These are phyloP conservation scores for Pleurotus cornucopiae DNA, from an alignment of 768 basidiomycete genomes.

Conservation along the genomic window DNA sequence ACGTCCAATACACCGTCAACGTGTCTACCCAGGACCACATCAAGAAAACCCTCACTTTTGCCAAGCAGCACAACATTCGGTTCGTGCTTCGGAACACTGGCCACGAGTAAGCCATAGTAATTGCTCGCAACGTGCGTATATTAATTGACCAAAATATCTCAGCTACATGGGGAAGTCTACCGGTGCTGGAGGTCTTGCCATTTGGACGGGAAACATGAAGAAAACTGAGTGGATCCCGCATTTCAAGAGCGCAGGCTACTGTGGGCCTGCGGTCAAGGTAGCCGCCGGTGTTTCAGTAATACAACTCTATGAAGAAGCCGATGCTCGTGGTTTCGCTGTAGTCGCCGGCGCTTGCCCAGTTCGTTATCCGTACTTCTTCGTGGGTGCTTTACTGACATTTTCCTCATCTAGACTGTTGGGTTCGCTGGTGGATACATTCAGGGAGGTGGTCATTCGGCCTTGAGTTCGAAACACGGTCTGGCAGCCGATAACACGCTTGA, in stretches of 20 bases:
- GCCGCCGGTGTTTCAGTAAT: not conserved
- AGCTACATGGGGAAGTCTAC: not conserved
- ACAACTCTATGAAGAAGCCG: not conserved
- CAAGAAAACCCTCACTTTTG: slow-evolving; percentile 11
- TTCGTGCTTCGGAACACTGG: slow-evolving; percentile 17
- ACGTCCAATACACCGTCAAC: not conserved
- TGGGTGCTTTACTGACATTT: no score
- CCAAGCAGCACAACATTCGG: slow-evolving; percentile 15
- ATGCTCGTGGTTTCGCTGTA: not conserved
- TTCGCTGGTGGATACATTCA: slow-evolving; percentile 36
- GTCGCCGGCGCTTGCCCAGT: not conserved
- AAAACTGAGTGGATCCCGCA: not conserved
- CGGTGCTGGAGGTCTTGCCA: not conserved
- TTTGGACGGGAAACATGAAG: not conserved
- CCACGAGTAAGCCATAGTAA: not conserved
- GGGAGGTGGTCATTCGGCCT: slow-evolving; percentile 30
- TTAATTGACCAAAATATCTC: not conserved
- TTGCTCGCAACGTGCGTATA: not conserved
- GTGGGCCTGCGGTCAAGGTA: not conserved
- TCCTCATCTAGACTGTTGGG: slow-evolving; percentile 26
- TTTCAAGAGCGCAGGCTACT: not conserved
- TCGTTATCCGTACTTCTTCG: not conserved
- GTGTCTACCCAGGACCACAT: not conserved
- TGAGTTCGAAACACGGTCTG: slow-evolving; percentile 26
- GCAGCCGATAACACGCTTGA: slow-evolving; percentile 26